Percentiles rank a stretch among this genome's conserved stretches.
Conservation (phyloP, 2,329 filamentous ascomycete species). For the Gaeumannomyces tritici region DNA sequence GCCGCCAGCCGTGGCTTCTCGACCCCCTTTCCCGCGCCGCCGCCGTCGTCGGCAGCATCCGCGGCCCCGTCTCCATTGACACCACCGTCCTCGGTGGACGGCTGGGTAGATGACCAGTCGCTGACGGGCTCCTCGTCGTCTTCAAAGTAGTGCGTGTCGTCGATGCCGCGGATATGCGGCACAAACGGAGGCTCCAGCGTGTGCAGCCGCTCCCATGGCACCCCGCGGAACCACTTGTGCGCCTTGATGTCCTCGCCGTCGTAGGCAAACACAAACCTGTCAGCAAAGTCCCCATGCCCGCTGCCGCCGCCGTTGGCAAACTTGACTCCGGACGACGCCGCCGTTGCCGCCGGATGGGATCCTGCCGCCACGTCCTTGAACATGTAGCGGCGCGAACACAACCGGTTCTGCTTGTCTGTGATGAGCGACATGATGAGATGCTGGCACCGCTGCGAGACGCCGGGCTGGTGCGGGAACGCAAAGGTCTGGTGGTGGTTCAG, state of each 20-base stretch:
- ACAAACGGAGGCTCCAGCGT: conserved; percentile 66
- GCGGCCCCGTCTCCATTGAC: neutral
- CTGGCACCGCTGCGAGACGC: conserved; percentile 61
- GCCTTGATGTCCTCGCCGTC: conserved; percentile 84
- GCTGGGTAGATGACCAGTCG: conserved; percentile 27
- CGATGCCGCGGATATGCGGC: conserved; percentile 56
- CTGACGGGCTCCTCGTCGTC: conserved; percentile 66
- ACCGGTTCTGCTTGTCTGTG: conserved; percentile 61
- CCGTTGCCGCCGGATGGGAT: conserved; percentile 10
- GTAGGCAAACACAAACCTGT: conserved; percentile 65
- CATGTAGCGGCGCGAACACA: conserved; percentile 69
- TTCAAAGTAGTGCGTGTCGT: conserved; percentile 86
- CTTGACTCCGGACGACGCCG: conserved; percentile 11
- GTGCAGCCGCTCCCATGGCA: conserved; percentile 71
- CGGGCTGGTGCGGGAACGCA: conserved; percentile 56
- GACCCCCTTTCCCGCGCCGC: neutral
- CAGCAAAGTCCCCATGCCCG: conserved; percentile 13
- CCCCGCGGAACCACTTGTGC: conserved; percentile 75
- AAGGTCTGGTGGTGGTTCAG: conserved; percentile 65
- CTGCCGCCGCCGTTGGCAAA: conserved; percentile 14
- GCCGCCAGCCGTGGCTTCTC: neutral
- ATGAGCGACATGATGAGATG: conserved; percentile 67
- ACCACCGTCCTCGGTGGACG: neutral
- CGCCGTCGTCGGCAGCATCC: neutral
- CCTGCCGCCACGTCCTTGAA: conserved; percentile 43